Base-by-base conservation (phyloP, 2,329 filamentous ascomycete species). In the Plenodomus lindquistii region DNA sequence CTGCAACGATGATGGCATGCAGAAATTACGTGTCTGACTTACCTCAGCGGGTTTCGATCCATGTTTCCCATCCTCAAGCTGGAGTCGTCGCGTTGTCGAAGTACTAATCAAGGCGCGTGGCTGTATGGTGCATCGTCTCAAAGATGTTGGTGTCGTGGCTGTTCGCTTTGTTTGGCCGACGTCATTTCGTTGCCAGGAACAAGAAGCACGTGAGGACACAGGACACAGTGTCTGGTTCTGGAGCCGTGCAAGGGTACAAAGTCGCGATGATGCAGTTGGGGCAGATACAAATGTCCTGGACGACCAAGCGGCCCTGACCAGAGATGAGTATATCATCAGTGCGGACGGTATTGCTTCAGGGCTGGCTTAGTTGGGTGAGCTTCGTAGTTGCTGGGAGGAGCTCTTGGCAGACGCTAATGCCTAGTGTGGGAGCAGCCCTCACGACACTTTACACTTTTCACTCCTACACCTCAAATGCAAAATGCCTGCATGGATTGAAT, bases 171-270 rank as follows among this genome's bases (percentile, higher is more conserved):
- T 29, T 31, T 36, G 42, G 36, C 9, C 42, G 38, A 42, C 45
- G 46, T 50, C 46, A 44, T 55, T 48, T 34, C 39, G 48, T 10
- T 46, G 29, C 60, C 55, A 63, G 43, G 54, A 61, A 50, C 46
- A 62, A 2, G 54, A 63, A 42, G 66, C 67, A 71, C 66, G 66
- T 71, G 67, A 70, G 59, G 37, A 45, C 5, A 47, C 42, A 41
- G 45, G 48, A 38, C 53, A 50, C 50, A 65, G 41, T 54, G 46
- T 52, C 43, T 58, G 60, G 18, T 36, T 53, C 27, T 55, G 44
- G 43, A 58, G 46, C 22, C 52, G 55, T 10, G 43, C 40, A 10
- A 52, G 20, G 20, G 36, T 41, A 43, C 37, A 42, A 19, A 48
- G 24, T 15, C 55, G 31, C 29, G 43, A 39, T 27, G 50, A 54